phyloP scores from a whole-genome alignment of 441 rosid species.

The Kokia cookei region DNA sequence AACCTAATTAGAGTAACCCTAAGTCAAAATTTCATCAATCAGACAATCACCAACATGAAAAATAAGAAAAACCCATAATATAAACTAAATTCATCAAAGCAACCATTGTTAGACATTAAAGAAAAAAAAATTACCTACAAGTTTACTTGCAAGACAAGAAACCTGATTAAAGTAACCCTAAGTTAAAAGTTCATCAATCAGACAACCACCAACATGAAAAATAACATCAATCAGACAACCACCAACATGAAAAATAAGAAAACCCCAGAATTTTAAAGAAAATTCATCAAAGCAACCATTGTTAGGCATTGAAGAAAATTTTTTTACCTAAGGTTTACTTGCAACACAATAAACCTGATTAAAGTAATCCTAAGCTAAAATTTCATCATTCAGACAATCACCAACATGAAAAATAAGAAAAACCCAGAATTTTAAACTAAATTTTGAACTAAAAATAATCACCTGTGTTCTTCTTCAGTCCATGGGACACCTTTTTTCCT shows the following conservation, averaged over 20 bases:
- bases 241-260: neutral
- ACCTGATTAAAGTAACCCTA: neutral
- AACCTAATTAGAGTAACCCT: neutral
- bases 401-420: neutral
- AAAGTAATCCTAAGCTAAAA: neutral
- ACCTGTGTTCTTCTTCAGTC: conserved; percentile 84
- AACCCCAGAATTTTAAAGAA: neutral
- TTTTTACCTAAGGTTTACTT: neutral
- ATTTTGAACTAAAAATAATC: neutral
- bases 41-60: neutral
- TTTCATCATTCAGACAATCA: neutral
- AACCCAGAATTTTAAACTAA: neutral
- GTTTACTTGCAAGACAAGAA: neutral
- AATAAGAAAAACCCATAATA: neutral
- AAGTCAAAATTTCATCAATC: neutral
- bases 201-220: neutral
- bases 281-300: neutral
- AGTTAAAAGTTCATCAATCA: neutral
- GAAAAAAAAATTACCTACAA: neutral
- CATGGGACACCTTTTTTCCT: conserved; percentile 70
- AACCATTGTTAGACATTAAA: conserved; percentile 3
- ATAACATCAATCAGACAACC: neutral
- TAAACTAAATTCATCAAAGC: neutral
- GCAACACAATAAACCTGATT: neutral
- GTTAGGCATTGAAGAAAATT: no score